Conservation (phyloP, 495 filamentous ascomycete species). For the Amniculicola lignicola region DNA sequence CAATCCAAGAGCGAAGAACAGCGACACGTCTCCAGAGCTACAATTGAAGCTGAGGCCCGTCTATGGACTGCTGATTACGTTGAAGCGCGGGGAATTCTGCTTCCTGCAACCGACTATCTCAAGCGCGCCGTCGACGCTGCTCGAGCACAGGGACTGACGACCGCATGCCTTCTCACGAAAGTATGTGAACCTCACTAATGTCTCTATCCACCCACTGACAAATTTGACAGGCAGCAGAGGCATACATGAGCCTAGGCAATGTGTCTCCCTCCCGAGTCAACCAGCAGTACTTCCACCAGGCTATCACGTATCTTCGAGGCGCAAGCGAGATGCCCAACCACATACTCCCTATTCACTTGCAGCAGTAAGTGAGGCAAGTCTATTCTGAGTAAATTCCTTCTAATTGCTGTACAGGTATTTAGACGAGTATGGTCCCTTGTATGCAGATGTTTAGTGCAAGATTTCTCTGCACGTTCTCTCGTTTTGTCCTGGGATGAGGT, state of each 20-base stretch:
- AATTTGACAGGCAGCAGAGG: slow-evolving; percentile 47
- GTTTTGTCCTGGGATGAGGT: background rate
- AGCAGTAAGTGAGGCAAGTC: slow-evolving; percentile 39
- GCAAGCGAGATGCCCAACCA: slow-evolving; percentile 45
- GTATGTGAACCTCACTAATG: slow-evolving; percentile 36
- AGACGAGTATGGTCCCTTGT: slow-evolving; percentile 44
- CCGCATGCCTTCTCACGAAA: slow-evolving; percentile 45
- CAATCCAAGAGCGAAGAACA: slow-evolving; percentile 32
- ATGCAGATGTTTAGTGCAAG: slow-evolving; percentile 1
- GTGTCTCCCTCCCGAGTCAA: slow-evolving; percentile 46
- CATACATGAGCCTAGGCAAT: slow-evolving; percentile 54
- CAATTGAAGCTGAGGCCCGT: slow-evolving; percentile 41
- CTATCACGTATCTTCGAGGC: slow-evolving; percentile 47
- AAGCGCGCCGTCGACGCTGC: slow-evolving; percentile 46
- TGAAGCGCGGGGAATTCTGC: slow-evolving; percentile 48
- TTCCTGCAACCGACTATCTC: slow-evolving; percentile 51
- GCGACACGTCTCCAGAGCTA: slow-evolving; percentile 16
- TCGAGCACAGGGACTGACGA: slow-evolving; percentile 37
- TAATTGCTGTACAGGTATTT: slow-evolving; percentile 38
- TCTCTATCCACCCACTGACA: background rate
- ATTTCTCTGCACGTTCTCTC: no score
- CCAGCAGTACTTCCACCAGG: slow-evolving; percentile 47
- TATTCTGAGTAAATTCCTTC: background rate
- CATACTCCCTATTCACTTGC: slow-evolving; percentile 45
- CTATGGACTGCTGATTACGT: slow-evolving; percentile 48